Evolutionary conservation across 2,329 filamentous ascomycete genomes (phyloP).

Genomic region (Penicillium sp.): DNA sequence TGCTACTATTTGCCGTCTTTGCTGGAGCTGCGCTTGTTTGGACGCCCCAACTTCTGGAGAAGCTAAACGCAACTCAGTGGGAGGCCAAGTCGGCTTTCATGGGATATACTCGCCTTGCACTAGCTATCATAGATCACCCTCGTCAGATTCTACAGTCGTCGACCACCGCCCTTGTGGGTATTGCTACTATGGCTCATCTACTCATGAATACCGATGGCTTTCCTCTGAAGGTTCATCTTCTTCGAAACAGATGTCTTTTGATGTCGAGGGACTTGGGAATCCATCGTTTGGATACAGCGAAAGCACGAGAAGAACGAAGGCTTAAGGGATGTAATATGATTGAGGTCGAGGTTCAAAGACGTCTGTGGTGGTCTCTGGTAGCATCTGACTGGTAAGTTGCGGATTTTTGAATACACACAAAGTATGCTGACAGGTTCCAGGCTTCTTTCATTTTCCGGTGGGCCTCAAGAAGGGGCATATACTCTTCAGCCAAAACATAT

Average conservation of each 20-base stretch:
- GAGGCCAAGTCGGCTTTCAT: slow-evolving; percentile 13
- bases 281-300: slow-evolving; percentile 15
- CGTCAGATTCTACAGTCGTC: slow-evolving; percentile 9
- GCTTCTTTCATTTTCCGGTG: slow-evolving; percentile 19
- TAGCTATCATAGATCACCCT: slow-evolving; percentile 15
- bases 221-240: slow-evolving; percentile 12
- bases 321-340: slow-evolving; percentile 17
- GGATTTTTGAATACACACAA: no score
- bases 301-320: slow-evolving; percentile 10
- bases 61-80: slow-evolving; percentile 12
- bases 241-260: slow-evolving; percentile 16
- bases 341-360: slow-evolving; percentile 22
- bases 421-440: slow-evolving; percentile 7
- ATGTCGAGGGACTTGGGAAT: slow-evolving; percentile 16
- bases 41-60: slow-evolving; percentile 11
- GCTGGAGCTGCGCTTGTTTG: slow-evolving; percentile 15
- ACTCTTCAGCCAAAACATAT: slow-evolving; percentile 22
- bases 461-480: slow-evolving; percentile 20
- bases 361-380: slow-evolving; percentile 25
- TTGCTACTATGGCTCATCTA: slow-evolving; percentile 11
- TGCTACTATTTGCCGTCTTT: slow-evolving; percentile 17
- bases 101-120: slow-evolving; percentile 10
- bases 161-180: slow-evolving; percentile 16
- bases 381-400: slow-evolving; percentile 23
- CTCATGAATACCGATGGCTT: slow-evolving; percentile 17